phyloP scores from a whole-genome alignment of 2,329 filamentous ascomycete genomes.

The Ilyonectria mors-panacis region DNA sequence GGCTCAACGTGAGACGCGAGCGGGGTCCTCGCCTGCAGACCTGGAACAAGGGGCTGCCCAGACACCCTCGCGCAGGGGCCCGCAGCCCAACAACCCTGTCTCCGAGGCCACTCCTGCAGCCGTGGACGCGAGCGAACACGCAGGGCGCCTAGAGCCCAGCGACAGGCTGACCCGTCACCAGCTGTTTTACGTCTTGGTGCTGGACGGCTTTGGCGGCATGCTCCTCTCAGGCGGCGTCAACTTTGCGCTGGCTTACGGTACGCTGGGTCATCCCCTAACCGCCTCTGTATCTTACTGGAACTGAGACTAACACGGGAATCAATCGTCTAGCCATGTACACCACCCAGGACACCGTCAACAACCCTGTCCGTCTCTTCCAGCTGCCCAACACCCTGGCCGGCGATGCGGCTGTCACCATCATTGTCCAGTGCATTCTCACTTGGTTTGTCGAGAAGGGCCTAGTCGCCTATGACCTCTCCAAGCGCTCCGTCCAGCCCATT shows the following conservation, averaged over 20 bases:
- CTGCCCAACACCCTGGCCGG: constrained; percentile 66
- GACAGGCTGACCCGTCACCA: constrained; percentile 57
- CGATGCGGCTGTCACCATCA: constrained; percentile 66
- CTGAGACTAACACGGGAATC: background rate
- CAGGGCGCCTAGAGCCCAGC: constrained; percentile 52
- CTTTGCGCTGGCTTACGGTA: constrained; percentile 65
- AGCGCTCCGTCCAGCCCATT: constrained; percentile 62
- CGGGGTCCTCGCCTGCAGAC: constrained; percentile 36
- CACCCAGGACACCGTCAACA: constrained; percentile 50
- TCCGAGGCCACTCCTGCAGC: background rate
- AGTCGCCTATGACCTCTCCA: constrained; percentile 63
- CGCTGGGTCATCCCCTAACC: background rate
- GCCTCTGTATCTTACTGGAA: background rate
- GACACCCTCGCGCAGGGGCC: constrained; percentile 25
- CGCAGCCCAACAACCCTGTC: constrained; percentile 35
- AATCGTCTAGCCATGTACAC: constrained; percentile 62
- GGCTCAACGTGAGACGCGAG: constrained; percentile 43
- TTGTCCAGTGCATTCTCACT: constrained; percentile 65
- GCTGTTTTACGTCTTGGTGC: constrained; percentile 62
- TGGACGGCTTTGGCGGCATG: constrained; percentile 62
- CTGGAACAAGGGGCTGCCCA: constrained; percentile 37
- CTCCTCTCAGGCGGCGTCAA: constrained; percentile 64
- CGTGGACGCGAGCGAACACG: background rate
- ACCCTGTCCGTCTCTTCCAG: constrained; percentile 63
- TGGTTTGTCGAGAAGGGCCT: constrained; percentile 65